These are phyloP conservation scores for Grigorovia humatica DNA, from an alignment of 805 yeast species.

Conservation along the genomic window DNA sequence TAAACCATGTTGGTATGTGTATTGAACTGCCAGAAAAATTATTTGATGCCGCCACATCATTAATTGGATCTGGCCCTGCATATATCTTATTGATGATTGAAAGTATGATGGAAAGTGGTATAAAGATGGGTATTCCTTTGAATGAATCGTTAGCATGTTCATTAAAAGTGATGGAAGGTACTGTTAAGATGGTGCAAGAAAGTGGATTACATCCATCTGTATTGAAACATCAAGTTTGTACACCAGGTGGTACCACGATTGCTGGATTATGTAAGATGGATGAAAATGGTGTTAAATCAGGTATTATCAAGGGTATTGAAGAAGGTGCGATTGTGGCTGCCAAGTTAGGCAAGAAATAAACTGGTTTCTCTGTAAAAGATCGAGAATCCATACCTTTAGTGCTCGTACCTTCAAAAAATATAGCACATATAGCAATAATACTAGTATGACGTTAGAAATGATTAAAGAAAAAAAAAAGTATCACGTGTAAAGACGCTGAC, in stretches of 20 bases:
- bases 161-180: conserved; percentile 87
- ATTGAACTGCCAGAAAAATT: conserved; percentile 71
- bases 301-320: conserved; percentile 79
- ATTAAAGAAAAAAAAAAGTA: neutral
- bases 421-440: too few relatives aligned
- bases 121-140: conserved; percentile 86
- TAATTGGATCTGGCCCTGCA: conserved; percentile 96
- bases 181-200: conserved; percentile 78
- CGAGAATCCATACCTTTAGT: too few relatives aligned
- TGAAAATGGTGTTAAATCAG: conserved; percentile 79
- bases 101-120: conserved; percentile 87
- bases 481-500: neutral
- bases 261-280: conserved; percentile 91
- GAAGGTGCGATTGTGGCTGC: conserved; percentile 82
- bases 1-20: conserved; percentile 55
- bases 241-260: conserved; percentile 97
- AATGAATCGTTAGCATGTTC: conserved; percentile 78
- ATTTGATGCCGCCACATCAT: conserved; percentile 93
- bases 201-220: conserved; percentile 84
- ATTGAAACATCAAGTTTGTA: conserved; percentile 78
- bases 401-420: too few relatives aligned
- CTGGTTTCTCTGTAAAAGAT: too few relatives aligned
- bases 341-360: conserved; percentile 40
- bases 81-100: conserved; percentile 84
- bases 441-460: too few relatives aligned